Base-by-base conservation (phyloP, 2,329 filamentous ascomycete species). In the Scolecobasidium constrictum region DNA sequence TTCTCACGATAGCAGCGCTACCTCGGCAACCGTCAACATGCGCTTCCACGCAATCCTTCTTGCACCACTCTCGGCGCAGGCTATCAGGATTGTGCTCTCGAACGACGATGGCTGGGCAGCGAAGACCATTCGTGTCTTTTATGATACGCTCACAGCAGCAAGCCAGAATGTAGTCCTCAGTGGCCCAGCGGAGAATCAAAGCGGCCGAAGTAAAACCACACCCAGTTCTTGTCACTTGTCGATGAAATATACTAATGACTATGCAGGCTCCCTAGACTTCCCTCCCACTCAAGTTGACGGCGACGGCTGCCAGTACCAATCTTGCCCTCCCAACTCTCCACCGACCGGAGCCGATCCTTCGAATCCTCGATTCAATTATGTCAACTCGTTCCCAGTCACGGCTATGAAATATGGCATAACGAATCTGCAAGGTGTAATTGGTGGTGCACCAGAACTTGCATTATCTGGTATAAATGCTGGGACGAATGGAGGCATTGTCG, bases 21-120 rank as follows among this genome's bases (percentile, higher is more conserved):
- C n/a, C n/a, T n/a, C n/a, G n/a, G n/a, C n/a, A n/a, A n/a, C n/a
- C n/a, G n/a, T n/a, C n/a, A n/a, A n/a, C n/a, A n/a, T n/a, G n/a
- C n/a, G n/a, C n/a, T n/a, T n/a, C 26, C 15, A 31, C 34, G 34
- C 34, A 7, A 7, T 36, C 9, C 16, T 36, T 9, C 18, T 36
- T 15, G 11, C 34, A 11, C 18, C 34, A 15, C 16, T 36, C 9
- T 9, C 18, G 34, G 11, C 34, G 11, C 11, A 18, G 11, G 34
- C 34, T 11, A 15, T 36, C 34, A 36, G 16, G 7, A 36, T 36
- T 17, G 34, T 36, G 9, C 34, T 36, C 18, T 36, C 34, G 9
- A 85, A 85, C 58, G 81, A 85, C 49, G 81, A 85, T 54, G 81
- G 81, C 23, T 85, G 81, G 81, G 78, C 80, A 4, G 81, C 83